Base-by-base conservation (phyloP, 1,139 yeast genomes). In the Blastobotrys ciferrii region DNA sequence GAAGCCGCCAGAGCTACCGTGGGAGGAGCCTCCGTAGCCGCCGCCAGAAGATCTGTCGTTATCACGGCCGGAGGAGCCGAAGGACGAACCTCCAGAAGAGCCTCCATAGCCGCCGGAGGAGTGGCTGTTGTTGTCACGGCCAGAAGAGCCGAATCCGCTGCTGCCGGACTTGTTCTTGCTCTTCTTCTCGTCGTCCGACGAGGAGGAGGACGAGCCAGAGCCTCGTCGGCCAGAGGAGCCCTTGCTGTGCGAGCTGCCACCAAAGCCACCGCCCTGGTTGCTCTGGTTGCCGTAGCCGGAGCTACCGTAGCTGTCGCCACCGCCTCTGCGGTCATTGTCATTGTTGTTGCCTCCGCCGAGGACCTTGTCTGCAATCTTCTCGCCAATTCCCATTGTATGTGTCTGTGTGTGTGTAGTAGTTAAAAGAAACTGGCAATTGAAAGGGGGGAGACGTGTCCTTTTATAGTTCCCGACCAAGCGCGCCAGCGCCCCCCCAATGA, bases 301-400 rank as follows among this genome's bases (percentile, higher is more conserved):
- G 42, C 49, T 36, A 43, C 53, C 46, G 50, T 48, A 42, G 41
- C 52, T 30, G 50, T 47, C 41, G 30, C 53, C 49, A 12, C 33
- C 36, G 13, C 32, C 38, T 20, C 45, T 30, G 28, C 45, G 41
- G 7, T n/a, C 13, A 14, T 30, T 30, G 7, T 14, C 32, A 30
- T n/a, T 12, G 43, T 47, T 50, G 53, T 47, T 20, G 17, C 14
- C n/a, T n/a, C n/a, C n/a, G n/a, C n/a, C n/a, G n/a, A n/a, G n/a
- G 28, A 51, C 53, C 43, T 51, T 45, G 39, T 54, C 53, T 48
- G 54, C 54, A 39, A 56, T 49, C 42, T 50, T 46, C 36, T 56
- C 55, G 45, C 56, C 55, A 39, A 57, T 48, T 39, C 59, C 58
- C 60, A 57, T 57, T 55, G 44, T 53, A 17, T 41, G 17, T n/a